Base-by-base conservation (phyloP, 2,329 filamentous ascomycete species). In the Lecanoromycetidae sp. region DNA sequence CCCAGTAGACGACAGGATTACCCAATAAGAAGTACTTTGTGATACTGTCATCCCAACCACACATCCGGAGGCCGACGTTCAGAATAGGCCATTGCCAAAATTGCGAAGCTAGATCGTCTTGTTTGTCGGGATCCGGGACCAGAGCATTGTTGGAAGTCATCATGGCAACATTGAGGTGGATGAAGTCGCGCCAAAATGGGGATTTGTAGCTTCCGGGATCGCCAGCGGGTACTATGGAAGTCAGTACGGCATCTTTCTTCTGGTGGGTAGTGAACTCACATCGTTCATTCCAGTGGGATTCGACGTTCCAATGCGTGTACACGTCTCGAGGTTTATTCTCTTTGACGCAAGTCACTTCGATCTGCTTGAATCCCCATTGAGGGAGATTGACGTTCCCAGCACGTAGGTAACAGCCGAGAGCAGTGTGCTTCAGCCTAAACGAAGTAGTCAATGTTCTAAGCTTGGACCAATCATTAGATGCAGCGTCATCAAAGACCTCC, bases 61-160 rank as follows among this genome's bases (percentile, higher is more conserved):
- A 98, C 91, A 98, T 98, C 52, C 93, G 84, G 46, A 98, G 79
- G 62, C 91, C 91, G 48, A 96, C 91, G 59, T 96, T 74, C 33
- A 98, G 79, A 54, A 98, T 79, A 17, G 91, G 91, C 91, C 91
- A 98, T 68, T 98, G 88, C 91, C 91, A 98, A 73, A 88, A 95
- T 56, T 87, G 75, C 12, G 91, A 98, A 26, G 91, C 91, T 39
- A 98, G 78, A 60, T 98, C 91, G 60, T 98, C 91, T 66, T 98
- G 91, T 76, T 98, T 98, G 65, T 98, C 91, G 4, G 91, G 90
- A 60, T 98, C 91, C 3, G 91, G 91, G 17, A 98, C 87, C 37
- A 98, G 79, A 20, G 91, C 91, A 61, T 98, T 98, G 75, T 98
- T 98, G 32, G 91, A 96, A 3, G 91, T 98, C 90, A 96, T 95